Evolutionary conservation across 768 basidiomycete genomes (phyloP), one percentile per base, ranked within the genome.

Genomic region (Astraeus odoratus): DNA sequence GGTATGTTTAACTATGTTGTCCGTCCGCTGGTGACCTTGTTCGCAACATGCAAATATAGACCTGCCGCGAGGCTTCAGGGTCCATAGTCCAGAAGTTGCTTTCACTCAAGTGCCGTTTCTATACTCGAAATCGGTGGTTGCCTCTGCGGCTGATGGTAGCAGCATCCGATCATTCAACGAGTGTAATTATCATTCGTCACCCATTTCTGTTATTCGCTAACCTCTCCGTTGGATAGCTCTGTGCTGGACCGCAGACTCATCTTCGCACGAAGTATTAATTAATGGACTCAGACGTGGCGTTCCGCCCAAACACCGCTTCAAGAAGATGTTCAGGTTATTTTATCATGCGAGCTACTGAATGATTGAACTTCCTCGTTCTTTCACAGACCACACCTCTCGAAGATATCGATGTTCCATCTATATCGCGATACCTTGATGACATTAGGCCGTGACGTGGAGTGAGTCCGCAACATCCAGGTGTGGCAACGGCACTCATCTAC

Each of bases 221-320:
- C 34, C 16, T 8, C 19, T 20, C 10, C 5, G 1, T 37, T 16
- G 42, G 23, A 34, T 57, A 89, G 88, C 86, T 0, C 60, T 91
- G 8, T 86, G 77, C 44, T 93, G 82, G 81, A 65, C 78, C 2
- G 74, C 80, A 12, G 78, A 78, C 39, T 67, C 72, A 0, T 51
- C 54, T n/a, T 48, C 66, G 5, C 58, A 65, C 23, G 86, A 94
- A 57, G 72, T 88, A 18, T 56, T 91, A 37, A 86, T 86, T 51
- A 87, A 86, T 49, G 89, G 90, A 2, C 66, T 81, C n/a, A 82
- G 76, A 54, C 80, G 89, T 36, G 89, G 89, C 2, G 78, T 86
- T 1, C 68, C 85, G 9, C 76, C 82, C 0, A 89, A 86, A 57
- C 77, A 86, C 54, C 72, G 83, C 20, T 69, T 76, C 50, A 73